Conservation (phyloP, 257 asterid species). For the Solanum habrochaites region DNA sequence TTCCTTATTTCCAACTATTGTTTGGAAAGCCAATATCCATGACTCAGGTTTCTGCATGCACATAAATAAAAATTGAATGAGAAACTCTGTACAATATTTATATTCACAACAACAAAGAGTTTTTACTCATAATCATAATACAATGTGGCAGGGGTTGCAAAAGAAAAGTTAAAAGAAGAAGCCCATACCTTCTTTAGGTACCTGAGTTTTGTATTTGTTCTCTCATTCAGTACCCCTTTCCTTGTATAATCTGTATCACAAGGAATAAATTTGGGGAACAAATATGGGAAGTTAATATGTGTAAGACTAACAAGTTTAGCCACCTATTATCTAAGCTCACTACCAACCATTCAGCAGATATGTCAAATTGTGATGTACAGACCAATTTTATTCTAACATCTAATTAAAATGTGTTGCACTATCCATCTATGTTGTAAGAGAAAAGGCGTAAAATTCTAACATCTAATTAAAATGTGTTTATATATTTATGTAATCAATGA, state of each 20-base stretch:
- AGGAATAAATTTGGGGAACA: not conserved
- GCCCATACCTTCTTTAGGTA: conserved; percentile 70
- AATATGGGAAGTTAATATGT: not conserved
- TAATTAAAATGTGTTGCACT: not conserved
- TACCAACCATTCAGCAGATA: not conserved
- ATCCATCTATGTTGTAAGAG: not conserved
- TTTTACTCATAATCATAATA: not conserved
- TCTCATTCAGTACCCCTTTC: conserved; percentile 75
- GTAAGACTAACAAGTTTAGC: not conserved
- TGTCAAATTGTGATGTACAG: not conserved
- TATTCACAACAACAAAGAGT: not conserved
- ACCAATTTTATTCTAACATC: not conserved
- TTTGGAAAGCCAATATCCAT: conserved; percentile 97
- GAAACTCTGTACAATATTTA: not conserved
- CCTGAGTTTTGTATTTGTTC: conserved; percentile 68
- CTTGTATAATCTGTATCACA: conserved; percentile 58
- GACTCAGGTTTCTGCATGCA: conserved; percentile 83
- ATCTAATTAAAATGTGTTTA: no score
- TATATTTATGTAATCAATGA: not conserved
- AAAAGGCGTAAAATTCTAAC: not conserved
- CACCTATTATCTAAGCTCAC: not conserved
- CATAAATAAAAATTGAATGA: not conserved
- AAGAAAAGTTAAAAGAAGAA: not conserved
- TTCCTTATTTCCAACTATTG: conserved; percentile 88
- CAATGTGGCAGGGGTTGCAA: not conserved